Evolutionary conservation across 2,329 filamentous ascomycete species (phyloP).

Genomic region (Sodiomyces alkalinus): DNA sequence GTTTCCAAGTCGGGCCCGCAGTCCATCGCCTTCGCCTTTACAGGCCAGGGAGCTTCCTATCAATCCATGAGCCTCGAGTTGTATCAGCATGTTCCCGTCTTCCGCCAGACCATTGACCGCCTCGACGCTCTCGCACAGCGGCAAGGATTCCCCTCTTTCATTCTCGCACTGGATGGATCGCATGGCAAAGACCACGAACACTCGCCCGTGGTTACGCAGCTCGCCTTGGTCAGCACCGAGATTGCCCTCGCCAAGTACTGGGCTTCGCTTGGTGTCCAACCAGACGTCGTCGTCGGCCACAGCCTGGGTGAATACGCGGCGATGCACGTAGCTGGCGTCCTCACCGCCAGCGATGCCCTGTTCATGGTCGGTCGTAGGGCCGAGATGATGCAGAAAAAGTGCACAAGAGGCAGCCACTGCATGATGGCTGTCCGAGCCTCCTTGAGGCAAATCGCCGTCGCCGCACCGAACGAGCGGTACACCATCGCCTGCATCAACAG

Average conservation of each 20-base stretch:
- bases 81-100: slow-evolving; percentile 28
- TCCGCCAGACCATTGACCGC: slow-evolving; percentile 37
- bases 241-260: slow-evolving; percentile 42
- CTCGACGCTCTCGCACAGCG: slow-evolving; percentile 35
- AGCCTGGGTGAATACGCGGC: slow-evolving; percentile 63
- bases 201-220: slow-evolving; percentile 36
- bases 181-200: slow-evolving; percentile 25
- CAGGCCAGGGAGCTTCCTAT: slow-evolving; percentile 40
- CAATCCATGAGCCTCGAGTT: slow-evolving; percentile 35
- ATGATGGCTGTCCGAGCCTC: slow-evolving; percentile 32
- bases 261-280: slow-evolving; percentile 38
- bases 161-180: slow-evolving; percentile 29
- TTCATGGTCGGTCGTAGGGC: slow-evolving; percentile 57
- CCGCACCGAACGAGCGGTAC: too few relatives aligned
- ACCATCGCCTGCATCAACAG: slow-evolving; percentile 62
- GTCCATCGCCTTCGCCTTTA: slow-evolving; percentile 39
- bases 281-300: slow-evolving; percentile 41
- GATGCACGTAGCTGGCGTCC: slow-evolving; percentile 53
- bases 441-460: too few relatives aligned
- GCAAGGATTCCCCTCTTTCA: slow-evolving; percentile 41
- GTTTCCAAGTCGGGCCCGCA: slow-evolving; percentile 27
- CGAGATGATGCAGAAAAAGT: slow-evolving; percentile 46
- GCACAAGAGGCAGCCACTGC: slow-evolving; percentile 49
- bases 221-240: slow-evolving; percentile 38
- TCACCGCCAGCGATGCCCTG: slow-evolving; percentile 56